Evolutionary conservation across 768 basidiomycete genomes (phyloP), one percentile per base, ranked within the genome.

Genomic region (Phylloporus scabripes): DNA sequence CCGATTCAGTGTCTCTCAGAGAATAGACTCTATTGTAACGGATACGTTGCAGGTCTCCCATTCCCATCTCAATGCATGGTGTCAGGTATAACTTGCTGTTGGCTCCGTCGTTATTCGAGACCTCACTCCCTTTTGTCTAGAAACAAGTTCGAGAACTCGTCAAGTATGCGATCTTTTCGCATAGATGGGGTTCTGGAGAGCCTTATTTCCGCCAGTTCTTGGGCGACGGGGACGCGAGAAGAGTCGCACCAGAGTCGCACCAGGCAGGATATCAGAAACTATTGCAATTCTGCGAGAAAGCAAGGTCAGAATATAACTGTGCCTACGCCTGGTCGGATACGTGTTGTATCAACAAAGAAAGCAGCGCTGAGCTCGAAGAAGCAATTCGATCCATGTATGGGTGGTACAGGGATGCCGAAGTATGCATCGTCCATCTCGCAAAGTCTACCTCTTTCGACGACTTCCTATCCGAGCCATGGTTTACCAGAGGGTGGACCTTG

Each of bases 341-440:
- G 0, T 57, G 56, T n/a, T 57, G 56, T 14, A 56, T 56, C 42
- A 47, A 56, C 46, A 64, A 63, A 29, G 48, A 52, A 15, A 65
- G 60, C 48, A 66, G 65, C 23, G 54, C 61, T 9, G 64, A 65
- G 39, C 49, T 65, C n/a, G 60, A 62, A 20, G 65, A 64, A 33
- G 60, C 62, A 31, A 64, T 66, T 42, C 58, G 54, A 5, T 60
- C 64, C 0, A 65, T 66, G 64, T 65, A 62, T 42, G 34, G 49
- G 10, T 65, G 62, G 64, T 65, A 65, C 37, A 52, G 49, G 2
- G 50, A 49, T 8, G 53, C 64, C 15, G 34, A 54, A 5, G 46
- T 65, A 9, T 65, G 63, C 43, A 48, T 61, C 43, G 57, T 54
- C 10, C 56, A 63, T 45, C 46, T 66, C 3, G 49, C 58, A 11